phyloP scores from a whole-genome alignment of 176 grass and related monocot genomes.

The Oryza rufipogon region DNA sequence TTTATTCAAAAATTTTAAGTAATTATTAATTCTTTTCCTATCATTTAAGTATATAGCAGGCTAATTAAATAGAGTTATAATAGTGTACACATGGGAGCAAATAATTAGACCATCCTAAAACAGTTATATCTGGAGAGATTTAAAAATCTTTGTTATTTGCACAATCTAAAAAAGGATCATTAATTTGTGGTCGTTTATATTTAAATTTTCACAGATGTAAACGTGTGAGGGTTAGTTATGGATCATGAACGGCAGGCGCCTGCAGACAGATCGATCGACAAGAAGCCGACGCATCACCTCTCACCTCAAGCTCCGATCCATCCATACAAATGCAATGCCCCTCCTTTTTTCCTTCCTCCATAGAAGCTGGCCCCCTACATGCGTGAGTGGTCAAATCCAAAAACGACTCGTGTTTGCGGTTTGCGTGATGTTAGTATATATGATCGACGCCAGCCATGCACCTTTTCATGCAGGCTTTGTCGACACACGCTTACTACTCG shows the following conservation, averaged over 20 bases:
- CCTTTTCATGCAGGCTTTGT: too few species aligned
- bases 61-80: too few species aligned
- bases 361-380: slow-evolving; percentile 9
- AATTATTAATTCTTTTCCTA: too few species aligned
- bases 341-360: neutral
- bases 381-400: slow-evolving; percentile 28
- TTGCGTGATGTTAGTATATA: too few species aligned
- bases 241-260: neutral
- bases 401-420: neutral
- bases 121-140: too few species aligned
- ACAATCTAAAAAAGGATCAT: neutral
- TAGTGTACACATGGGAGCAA: too few species aligned
- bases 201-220: neutral
- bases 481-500: too few species aligned
- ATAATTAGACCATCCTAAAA: too few species aligned
- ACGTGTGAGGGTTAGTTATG: neutral
- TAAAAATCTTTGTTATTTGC: too few species aligned
- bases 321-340: neutral
- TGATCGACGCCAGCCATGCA: neutral
- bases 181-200: neutral
- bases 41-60: too few species aligned
- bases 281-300: neutral
- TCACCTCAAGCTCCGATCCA: neutral
- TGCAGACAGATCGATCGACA: neutral
- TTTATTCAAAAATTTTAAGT: too few species aligned